phyloP scores from a whole-genome alignment of 164 flowering plant genomes.

The Vitis cinerea region DNA sequence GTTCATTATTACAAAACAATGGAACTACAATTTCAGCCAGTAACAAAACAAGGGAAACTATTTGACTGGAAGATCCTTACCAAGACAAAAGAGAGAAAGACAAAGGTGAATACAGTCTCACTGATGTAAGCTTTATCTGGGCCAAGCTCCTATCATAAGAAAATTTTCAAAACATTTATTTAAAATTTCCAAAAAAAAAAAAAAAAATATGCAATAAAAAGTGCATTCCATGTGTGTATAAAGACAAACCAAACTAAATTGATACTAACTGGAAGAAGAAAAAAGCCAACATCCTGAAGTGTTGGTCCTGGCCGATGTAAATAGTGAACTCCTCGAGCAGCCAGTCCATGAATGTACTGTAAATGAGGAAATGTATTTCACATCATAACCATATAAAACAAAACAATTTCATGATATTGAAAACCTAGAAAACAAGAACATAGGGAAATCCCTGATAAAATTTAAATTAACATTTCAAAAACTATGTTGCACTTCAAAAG shows the following conservation, averaged over 20 bases:
- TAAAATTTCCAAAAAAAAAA: neutral
- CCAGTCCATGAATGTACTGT: conserved; percentile 96
- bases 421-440: neutral
- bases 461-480: too few relatives aligned
- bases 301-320: conserved; percentile 92
- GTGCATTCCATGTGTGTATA: too few relatives aligned
- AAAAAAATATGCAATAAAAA: neutral
- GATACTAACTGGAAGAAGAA: conserved; percentile 78
- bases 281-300: conserved; percentile 91
- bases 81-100: conserved; percentile 80
- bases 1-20: too few relatives aligned
- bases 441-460: neutral
- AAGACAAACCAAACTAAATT: conserved; percentile 1
- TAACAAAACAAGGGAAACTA: neutral
- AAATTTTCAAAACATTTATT: neutral
- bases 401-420: neutral
- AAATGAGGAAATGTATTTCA: conserved; percentile 2
- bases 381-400: neutral
- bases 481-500: too few relatives aligned
- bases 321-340: conserved; percentile 98
- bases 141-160: conserved; percentile 74
- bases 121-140: conserved; percentile 86
- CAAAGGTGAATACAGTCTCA: conserved; percentile 73
- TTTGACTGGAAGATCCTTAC: conserved; percentile 41
- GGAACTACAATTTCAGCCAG: neutral